phyloP scores from a whole-genome alignment of 2,329 filamentous ascomycete species.

The Colletotrichum zoysiae region DNA sequence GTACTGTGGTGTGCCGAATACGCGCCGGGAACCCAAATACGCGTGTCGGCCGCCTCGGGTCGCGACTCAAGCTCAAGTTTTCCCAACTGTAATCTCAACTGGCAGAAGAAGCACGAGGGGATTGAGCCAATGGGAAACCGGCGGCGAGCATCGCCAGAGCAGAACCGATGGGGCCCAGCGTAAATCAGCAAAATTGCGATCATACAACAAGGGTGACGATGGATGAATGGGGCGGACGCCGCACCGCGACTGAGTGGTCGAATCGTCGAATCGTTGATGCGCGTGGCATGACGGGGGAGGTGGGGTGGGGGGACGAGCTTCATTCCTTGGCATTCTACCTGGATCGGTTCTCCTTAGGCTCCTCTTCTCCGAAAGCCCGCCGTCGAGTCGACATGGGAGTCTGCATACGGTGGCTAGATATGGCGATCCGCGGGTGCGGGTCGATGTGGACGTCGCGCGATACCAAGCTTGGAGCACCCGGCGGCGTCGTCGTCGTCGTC shows the following conservation, averaged over 20 bases:
- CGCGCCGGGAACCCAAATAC: neutral
- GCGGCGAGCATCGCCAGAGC: neutral
- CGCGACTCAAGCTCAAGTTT: slow-evolving; percentile 20
- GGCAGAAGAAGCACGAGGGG: neutral
- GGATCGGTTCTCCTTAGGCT: slow-evolving; percentile 1
- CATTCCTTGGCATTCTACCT: slow-evolving; percentile 14
- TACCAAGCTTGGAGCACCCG: slow-evolving; percentile 13
- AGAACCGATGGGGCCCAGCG: neutral
- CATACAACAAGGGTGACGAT: neutral
- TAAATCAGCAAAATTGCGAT: slow-evolving; percentile 24
- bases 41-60: neutral
- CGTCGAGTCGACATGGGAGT: neutral
- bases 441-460: slow-evolving; percentile 29
- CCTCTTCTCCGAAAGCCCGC: slow-evolving; percentile 19
- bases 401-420: slow-evolving; percentile 17
- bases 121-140: neutral
- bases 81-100: slow-evolving; percentile 17
- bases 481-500: neutral
- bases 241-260: neutral
- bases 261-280: neutral
- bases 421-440: slow-evolving; percentile 39
- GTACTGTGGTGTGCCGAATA: neutral
- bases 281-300: slow-evolving; percentile 13
- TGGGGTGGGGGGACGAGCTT: neutral
- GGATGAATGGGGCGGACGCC: slow-evolving; percentile 16